Conservation (phyloP, 352 stramenopile species). For the Blastocystis sp. region DNA sequence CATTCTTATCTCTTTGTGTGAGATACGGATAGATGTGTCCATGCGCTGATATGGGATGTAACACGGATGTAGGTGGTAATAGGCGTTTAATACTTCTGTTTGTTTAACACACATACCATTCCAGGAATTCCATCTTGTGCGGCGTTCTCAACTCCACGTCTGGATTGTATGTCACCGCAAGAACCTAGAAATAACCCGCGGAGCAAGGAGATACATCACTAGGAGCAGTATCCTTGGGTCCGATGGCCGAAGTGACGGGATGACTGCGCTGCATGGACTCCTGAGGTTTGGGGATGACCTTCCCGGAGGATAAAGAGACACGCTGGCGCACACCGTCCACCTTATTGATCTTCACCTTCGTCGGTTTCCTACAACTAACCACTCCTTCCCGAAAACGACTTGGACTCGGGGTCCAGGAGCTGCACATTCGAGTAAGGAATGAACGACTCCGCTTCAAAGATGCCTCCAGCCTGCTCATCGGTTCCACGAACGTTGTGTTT, state of each 20-base stretch:
- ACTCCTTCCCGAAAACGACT: background rate
- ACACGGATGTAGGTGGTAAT: no score
- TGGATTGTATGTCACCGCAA: constrained; percentile 51
- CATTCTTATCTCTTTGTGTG: background rate
- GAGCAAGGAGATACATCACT: constrained; percentile 44
- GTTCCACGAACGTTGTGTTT: constrained; percentile 40
- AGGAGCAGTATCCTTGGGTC: constrained; percentile 61
- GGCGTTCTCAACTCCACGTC: constrained; percentile 42
- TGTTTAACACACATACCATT: constrained; percentile 15
- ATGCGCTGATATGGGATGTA: no score
- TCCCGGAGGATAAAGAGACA: constrained; percentile 20
- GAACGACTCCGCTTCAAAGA: constrained; percentile 60
- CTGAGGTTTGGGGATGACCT: constrained; percentile 64
- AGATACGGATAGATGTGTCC: no score
- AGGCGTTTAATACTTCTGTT: constrained; percentile 1
- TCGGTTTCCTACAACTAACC: constrained; percentile 54
- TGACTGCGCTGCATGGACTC: constrained; percentile 57
- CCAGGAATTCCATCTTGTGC: constrained; percentile 35
- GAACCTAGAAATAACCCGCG: constrained; percentile 19
- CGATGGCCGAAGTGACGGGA: constrained; percentile 37
- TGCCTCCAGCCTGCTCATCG: constrained; percentile 64
- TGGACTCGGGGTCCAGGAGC: constrained; percentile 70
- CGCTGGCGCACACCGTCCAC: constrained; percentile 61
- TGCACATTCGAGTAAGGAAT: constrained; percentile 71
- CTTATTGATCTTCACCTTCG: constrained; percentile 64